Evolutionary conservation across 2,329 filamentous ascomycete genomes (phyloP).

Genomic region (Thermothelomyces thermophilus): DNA sequence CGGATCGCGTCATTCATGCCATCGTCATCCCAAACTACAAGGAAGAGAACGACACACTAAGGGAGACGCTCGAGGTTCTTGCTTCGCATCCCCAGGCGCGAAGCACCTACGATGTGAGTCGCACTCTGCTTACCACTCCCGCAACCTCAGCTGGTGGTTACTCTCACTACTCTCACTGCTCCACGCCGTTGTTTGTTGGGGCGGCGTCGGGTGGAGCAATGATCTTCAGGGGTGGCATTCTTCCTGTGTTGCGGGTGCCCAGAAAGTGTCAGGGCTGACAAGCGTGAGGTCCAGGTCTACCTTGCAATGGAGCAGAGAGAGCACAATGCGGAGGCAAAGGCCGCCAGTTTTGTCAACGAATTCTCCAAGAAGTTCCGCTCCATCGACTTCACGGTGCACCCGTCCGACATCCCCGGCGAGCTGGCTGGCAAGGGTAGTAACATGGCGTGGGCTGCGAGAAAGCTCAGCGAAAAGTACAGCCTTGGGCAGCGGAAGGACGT

Average conservation of each 20-base stretch:
- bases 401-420: conserved; percentile 58
- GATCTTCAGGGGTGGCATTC: conserved; percentile 8
- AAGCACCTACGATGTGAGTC: conserved; percentile 61
- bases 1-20: conserved; percentile 52
- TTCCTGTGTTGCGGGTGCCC: conserved; percentile 13
- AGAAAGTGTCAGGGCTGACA: conserved; percentile 16
- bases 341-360: conserved; percentile 52
- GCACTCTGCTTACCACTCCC: neutral
- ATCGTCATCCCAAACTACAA: conserved; percentile 71
- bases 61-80: conserved; percentile 62
- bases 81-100: conserved; percentile 59
- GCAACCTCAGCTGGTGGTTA: neutral
- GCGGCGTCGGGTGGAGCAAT: conserved; percentile 7
- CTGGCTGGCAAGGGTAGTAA: conserved; percentile 71
- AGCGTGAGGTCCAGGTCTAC: conserved; percentile 47
- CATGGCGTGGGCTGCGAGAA: conserved; percentile 62
- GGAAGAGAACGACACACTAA: conserved; percentile 61
- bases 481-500: conserved; percentile 50
- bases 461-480: conserved; percentile 56
- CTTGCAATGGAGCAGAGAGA: conserved; percentile 69
- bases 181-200: conserved; percentile 1
- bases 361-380: conserved; percentile 60
- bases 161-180: neutral
- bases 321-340: conserved; percentile 53
- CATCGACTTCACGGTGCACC: conserved; percentile 63